Evolutionary conservation across 140 eudicot species (phyloP).

Genomic region (Bidens hawaiensis): DNA sequence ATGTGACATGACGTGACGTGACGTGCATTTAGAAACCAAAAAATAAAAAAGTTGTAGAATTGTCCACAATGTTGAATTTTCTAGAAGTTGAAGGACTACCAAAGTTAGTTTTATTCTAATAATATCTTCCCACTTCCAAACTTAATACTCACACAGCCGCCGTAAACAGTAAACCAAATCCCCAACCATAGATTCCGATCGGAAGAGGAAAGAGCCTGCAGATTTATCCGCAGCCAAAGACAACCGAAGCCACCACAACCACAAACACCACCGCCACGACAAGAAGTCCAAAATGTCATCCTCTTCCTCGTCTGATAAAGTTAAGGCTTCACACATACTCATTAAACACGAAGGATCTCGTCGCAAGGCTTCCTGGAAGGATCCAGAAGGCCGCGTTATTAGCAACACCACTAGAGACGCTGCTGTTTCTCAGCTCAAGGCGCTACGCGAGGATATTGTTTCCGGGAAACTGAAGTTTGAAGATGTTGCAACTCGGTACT

Average conservation of each 20-base stretch:
- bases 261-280: conserved; percentile 26
- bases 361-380: conserved; percentile 97
- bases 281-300: conserved; percentile 69
- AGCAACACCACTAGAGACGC: conserved; percentile 66
- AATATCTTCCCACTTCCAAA: no score
- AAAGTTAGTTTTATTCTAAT: no score
- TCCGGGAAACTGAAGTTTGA: conserved; percentile 63
- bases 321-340: conserved; percentile 86
- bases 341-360: conserved; percentile 95
- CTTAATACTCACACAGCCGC: no score
- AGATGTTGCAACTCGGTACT: conserved; percentile 62
- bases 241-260: no score
- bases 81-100: no score
- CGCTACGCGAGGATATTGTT: conserved; percentile 67
- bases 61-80: no score
- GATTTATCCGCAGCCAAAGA: conserved; percentile 35
- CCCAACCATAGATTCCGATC: conserved; percentile 44
- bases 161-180: no score
- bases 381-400: conserved; percentile 79
- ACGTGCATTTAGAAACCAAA: no score
- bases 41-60: no score
- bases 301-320: conserved; percentile 51
- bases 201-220: conserved; percentile 59
- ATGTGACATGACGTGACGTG: no score
- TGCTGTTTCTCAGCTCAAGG: conserved; percentile 74